These are phyloP conservation scores for Endoconidiophora laricicola DNA, from an alignment of 2,329 filamentous ascomycete species.

Conservation along the genomic window DNA sequence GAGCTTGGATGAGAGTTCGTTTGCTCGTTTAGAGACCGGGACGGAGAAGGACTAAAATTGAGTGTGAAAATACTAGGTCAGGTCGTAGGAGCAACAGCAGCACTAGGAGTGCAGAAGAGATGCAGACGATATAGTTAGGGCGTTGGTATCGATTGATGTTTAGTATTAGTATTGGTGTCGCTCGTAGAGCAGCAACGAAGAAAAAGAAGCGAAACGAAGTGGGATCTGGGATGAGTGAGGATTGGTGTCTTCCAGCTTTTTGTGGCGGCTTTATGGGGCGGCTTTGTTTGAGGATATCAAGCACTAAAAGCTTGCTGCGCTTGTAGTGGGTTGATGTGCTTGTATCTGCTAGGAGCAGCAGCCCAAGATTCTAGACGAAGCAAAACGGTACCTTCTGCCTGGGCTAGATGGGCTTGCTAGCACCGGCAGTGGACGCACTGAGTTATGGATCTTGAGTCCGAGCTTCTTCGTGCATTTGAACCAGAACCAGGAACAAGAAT, in stretches of 20 bases:
- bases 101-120: background rate
- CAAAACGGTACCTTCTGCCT: no score
- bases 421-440: no score
- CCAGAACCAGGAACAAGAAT: no score
- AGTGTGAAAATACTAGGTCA: background rate
- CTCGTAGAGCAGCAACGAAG: background rate
- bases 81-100: background rate
- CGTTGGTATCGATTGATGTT: no score
- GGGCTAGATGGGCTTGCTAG: background rate
- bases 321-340: no score
- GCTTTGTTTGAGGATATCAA: background rate
- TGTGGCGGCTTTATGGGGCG: slow-evolving; percentile 1
- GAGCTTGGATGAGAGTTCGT: no score
- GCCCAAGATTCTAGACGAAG: no score
- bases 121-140: background rate
- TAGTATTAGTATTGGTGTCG: no score
- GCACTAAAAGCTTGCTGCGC: background rate
- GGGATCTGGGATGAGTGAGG: background rate
- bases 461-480: no score
- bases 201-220: background rate
- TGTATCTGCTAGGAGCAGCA: no score
- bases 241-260: background rate
- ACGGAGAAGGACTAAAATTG: background rate
- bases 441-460: no score
- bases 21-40: background rate